Evolutionary conservation across 2,329 filamentous ascomycete species (phyloP).

Genomic region (Hypoxylon sp.): DNA sequence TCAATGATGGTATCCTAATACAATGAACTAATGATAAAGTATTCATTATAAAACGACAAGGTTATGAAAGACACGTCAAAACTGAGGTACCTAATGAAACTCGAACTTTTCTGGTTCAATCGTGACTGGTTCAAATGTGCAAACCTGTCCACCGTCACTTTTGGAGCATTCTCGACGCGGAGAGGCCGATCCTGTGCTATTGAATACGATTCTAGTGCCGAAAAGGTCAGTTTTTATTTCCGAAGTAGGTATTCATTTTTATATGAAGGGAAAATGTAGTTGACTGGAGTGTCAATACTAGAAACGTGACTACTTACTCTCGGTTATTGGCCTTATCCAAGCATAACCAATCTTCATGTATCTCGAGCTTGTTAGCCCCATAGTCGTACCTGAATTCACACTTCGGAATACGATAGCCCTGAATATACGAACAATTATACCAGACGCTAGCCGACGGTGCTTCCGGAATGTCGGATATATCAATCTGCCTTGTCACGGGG

Average conservation of each 20-base stretch:
- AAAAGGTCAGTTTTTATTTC: background rate
- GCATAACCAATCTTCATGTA: background rate
- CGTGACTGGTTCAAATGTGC: background rate
- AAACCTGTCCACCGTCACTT: background rate
- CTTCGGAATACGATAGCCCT: background rate
- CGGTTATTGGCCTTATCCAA: background rate
- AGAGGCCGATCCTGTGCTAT: background rate
- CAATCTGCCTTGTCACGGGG: background rate
- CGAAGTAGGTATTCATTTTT: background rate
- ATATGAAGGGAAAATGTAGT: background rate
- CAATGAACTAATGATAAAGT: no score
- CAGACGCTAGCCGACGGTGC: background rate
- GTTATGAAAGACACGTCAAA: no score
- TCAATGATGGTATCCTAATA: no score
- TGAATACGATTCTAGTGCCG: background rate
- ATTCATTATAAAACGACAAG: no score
- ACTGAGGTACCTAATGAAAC: no score
- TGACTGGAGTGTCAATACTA: background rate
- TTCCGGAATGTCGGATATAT: background rate
- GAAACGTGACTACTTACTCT: background rate
- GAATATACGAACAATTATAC: background rate
- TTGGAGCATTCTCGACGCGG: background rate
- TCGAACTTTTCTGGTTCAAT: background rate
- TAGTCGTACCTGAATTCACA: slow-evolving; percentile 1
- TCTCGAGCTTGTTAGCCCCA: background rate